Evolutionary conservation across 208 protist genomes (phyloP), one percentile per base, ranked within the genome.

Genomic region (Wallacemonas sp.): DNA sequence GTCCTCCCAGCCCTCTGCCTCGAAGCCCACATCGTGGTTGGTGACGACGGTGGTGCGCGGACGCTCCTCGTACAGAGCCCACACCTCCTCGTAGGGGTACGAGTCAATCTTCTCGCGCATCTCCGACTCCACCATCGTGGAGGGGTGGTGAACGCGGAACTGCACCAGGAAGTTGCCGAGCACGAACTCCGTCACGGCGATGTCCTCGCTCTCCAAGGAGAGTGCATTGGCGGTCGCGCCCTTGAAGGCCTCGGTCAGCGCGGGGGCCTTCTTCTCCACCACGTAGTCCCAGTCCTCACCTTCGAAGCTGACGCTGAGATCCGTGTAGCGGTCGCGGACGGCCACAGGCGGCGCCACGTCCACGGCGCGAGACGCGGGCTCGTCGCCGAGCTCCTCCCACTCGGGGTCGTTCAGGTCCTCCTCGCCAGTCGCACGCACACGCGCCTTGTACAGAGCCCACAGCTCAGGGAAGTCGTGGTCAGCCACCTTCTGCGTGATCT

Each of bases 281-380:
- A 76, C 70, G 53, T 80, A 80, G 33, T 80, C 70, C 74, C 74
- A 80, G 63, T 80, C 57, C 5, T 55, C 59, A 30, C 75, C 75
- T 19, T 81, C 75, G 48, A 76, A 81, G 45, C 54, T 59, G 1
- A 77, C 75, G 50, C 39, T 45, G 12, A 73, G 59, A 6, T 37
- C 33, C 30, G 74, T 54, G 46, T 64, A 41, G 48, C 62, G 46
- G 33, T 42, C 42, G 13, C 41, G 17, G n/a, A 22, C 27, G 29
- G 37, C 63, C 13, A 50, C 12, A 4, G 50, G 26, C 17, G 36
- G 42, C 4, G 36, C 63, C 53, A 59, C 63, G 8, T 58, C 33
- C 3, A 58, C 34, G 1, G 38, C 44, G 36, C 57, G 26, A n/a
- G n/a, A n/a, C n/a, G n/a, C n/a, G 32, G 45, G 27, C 27, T 44